These are phyloP conservation scores for Scenedesmus sp. DNA, from an alignment of 163 green algal genomes.

Conservation along the genomic window DNA sequence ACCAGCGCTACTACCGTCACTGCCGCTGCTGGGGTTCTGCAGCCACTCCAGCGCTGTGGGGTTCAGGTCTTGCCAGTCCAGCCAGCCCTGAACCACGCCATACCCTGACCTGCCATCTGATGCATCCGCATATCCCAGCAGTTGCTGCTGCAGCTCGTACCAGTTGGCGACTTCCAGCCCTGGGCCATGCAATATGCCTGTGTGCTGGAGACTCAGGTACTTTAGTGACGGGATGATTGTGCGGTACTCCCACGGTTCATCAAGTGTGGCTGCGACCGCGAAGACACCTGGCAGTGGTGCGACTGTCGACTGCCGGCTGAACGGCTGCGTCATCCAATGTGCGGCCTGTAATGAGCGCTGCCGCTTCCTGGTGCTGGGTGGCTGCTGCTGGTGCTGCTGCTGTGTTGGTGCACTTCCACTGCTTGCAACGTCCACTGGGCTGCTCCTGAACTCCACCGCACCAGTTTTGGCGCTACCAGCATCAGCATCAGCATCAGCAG, in stretches of 20 bases:
- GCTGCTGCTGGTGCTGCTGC: slow-evolving; percentile 25
- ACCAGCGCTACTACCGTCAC: background rate
- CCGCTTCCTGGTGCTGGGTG: background rate
- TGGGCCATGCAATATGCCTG: slow-evolving; percentile 18
- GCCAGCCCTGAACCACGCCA: slow-evolving; percentile 39
- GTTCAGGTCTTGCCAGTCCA: slow-evolving; percentile 36
- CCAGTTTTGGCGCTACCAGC: background rate
- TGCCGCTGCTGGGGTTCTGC: background rate
- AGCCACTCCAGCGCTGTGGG: background rate
- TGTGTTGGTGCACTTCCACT: background rate
- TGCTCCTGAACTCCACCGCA: background rate
- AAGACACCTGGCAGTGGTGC: slow-evolving; percentile 23
- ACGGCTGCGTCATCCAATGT: background rate
- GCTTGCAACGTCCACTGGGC: background rate
- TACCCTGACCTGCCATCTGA: slow-evolving; percentile 1
- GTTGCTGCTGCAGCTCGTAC: slow-evolving; percentile 30
- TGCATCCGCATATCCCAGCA: background rate
- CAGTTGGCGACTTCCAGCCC: background rate
- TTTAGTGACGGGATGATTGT: background rate
- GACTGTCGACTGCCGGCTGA: background rate
- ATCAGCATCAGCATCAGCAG: background rate
- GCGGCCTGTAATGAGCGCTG: background rate
- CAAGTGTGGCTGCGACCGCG: background rate
- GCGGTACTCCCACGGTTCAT: background rate
- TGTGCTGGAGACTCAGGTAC: background rate